These are phyloP conservation scores for Alternaria sp. DNA, from an alignment of 2,329 filamentous ascomycete species.

Conservation along the genomic window DNA sequence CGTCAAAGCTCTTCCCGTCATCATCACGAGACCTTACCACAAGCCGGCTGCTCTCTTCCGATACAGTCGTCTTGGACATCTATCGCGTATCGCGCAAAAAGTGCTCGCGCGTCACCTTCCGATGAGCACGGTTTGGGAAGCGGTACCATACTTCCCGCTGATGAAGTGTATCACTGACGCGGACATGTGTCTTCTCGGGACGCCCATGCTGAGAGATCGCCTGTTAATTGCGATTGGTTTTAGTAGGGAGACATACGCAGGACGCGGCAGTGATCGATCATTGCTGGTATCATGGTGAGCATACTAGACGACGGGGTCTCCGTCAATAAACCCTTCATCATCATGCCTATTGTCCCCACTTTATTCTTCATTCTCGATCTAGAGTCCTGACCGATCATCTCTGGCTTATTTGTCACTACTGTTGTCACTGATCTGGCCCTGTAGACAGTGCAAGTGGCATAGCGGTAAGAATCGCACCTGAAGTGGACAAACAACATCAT, in stretches of 20 bases:
- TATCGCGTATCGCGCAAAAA: constrained; percentile 36
- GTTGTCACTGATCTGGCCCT: neutral
- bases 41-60: constrained; percentile 22
- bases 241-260: constrained; percentile 9
- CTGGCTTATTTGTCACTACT: neutral
- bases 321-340: neutral
- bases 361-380: neutral
- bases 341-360: neutral
- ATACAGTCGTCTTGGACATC: constrained; percentile 37
- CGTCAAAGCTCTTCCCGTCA: neutral
- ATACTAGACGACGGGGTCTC: neutral
- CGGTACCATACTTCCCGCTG: constrained; percentile 6
- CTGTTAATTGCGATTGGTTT: constrained; percentile 19
- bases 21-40: neutral
- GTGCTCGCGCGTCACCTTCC: constrained; percentile 35
- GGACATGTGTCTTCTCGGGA: constrained; percentile 17
- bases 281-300: neutral
- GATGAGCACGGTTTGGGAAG: constrained; percentile 30
- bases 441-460: neutral
- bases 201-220: constrained; percentile 16
- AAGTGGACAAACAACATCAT: neutral
- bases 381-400: neutral
- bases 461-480: neutral
- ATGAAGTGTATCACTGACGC: neutral
- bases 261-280: neutral